Evolutionary conservation across 2,329 filamentous ascomycete genomes (phyloP), one percentile per base, ranked within the genome.

Genomic region (Mariannaea elegans): DNA sequence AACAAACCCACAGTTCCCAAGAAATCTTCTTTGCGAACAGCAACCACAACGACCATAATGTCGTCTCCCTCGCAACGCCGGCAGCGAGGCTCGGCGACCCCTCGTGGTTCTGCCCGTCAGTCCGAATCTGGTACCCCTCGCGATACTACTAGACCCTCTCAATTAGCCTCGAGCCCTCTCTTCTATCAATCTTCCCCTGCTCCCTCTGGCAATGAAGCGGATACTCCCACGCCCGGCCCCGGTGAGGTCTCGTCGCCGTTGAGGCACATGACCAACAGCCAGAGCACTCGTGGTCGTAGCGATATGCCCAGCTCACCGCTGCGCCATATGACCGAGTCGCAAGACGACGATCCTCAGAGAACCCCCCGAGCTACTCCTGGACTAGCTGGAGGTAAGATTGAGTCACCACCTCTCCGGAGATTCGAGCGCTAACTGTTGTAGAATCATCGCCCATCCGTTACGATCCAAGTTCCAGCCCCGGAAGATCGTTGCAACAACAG

Each of bases 381-480:
- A 46, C 79, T 82, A 39, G 79, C 87, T 65, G 87, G 89, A 80
- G 90, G 90, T 92, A 76, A 75, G 81, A 39, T 52, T 24, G 6
- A 21, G 29, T 8, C 14, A 8, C 24, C 13, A 23, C 3, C 4
- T 13, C 14, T 13, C 14, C 12, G 10, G 10, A 32, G 14, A 24
- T 16, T 7, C 23, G 3, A 14, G 42, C 34, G 50, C 57, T 71
- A 34, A 72, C 32, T 24, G 12, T 16, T 29, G 46, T 67, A 97
- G 94, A 94, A 72, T 98, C 94, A 0, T 98, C 94, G 1, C 94
- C 94, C 1, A 92, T 98, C 67, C 88, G 89, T 75, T 98, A 97
- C 74, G 92, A 92, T 56, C 88, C 93, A 32, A 97, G 93, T 76
- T 97, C 94, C 34, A 97, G 92, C 72, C 92, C 93, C 23, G 88